Evolutionary conservation across 768 basidiomycete species (phyloP), one percentile per base, ranked within the genome.

Genomic region (Termitomyces sp.): DNA sequence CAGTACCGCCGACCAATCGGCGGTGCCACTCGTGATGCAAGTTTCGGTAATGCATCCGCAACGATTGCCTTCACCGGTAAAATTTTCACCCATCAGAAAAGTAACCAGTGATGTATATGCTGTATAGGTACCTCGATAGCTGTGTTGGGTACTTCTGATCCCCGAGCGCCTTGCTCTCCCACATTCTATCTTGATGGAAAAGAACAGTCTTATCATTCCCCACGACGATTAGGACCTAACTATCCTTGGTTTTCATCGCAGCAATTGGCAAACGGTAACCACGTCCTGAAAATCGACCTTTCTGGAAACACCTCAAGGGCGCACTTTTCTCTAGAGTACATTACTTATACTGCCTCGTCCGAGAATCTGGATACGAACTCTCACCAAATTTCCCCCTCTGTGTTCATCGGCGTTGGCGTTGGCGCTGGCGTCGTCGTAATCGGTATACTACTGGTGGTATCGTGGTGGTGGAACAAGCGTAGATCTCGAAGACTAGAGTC

Each of bases 201-300:
- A 26, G 16, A 36, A 24, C 53, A 46, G 26, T 24, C 18, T 24
- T 36, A 44, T 36, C 6, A n/a, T 8, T 20, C 43, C 16, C 34
- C 43, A 26, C 53, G 9, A 24, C 31, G 42, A 55, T 46, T 43
- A 46, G 53, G 32, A 43, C 31, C 43, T 18, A 43, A 55, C n/a
- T 36, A 46, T 46, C 53, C 34, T 26, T 55, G 43, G 53, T 55
- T 46, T 27, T 46, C 53, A 24, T 55, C 53, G 43, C 43, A 55
- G 4, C 29, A 36, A 18, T 8, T 55, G 10, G 10, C 53, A 14
- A n/a, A 43, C 10, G 43, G 32, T 22, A 18, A 43, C 31, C 53
- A 55, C 42, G 29, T 55, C n/a, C 43, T 46, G 10, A 44, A 55
- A 24, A 55, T 46, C 32, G 16, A 44, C 22, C 53, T 55, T 16